These are phyloP conservation scores for Kandelia obovata DNA, from an alignment of 345 rosid genomes.

Conservation along the genomic window DNA sequence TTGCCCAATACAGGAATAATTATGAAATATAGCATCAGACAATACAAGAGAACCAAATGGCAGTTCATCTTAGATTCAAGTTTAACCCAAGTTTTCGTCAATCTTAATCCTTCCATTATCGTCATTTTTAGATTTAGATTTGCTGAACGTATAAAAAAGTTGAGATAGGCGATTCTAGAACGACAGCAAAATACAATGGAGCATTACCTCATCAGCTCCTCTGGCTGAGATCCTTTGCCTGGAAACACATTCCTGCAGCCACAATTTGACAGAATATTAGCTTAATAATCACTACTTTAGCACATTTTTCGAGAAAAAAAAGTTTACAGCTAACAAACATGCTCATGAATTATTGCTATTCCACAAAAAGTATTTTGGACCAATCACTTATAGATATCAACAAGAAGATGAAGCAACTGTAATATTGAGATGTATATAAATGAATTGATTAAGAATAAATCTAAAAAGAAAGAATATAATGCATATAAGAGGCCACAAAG, in stretches of 20 bases:
- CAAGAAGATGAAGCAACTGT: no score
- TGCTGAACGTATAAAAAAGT: no score
- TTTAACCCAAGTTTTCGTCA: no score
- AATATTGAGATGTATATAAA: no score
- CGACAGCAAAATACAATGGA: not conserved
- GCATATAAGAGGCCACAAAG: not conserved
- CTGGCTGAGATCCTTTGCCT: constrained; percentile 40
- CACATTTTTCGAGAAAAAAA: not conserved
- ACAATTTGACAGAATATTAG: constrained; percentile 6
- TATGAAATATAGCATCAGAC: no score
- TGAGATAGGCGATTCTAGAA: not conserved
- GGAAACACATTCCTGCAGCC: constrained; percentile 41
- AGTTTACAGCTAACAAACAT: not conserved
- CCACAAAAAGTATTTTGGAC: no score
- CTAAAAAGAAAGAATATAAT: not conserved
- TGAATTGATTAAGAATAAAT: not conserved
- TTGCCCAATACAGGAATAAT: not conserved
- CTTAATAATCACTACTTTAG: not conserved
- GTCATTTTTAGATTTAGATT: no score
- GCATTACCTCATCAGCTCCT: constrained; percentile 75
- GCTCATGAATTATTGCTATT: not conserved
- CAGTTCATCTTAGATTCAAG: no score
- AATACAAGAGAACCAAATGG: no score
- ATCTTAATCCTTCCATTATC: no score
- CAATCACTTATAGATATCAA: no score